These are phyloP conservation scores for Clarkia xantiana DNA, from an alignment of 345 rosid species.

Conservation along the genomic window DNA sequence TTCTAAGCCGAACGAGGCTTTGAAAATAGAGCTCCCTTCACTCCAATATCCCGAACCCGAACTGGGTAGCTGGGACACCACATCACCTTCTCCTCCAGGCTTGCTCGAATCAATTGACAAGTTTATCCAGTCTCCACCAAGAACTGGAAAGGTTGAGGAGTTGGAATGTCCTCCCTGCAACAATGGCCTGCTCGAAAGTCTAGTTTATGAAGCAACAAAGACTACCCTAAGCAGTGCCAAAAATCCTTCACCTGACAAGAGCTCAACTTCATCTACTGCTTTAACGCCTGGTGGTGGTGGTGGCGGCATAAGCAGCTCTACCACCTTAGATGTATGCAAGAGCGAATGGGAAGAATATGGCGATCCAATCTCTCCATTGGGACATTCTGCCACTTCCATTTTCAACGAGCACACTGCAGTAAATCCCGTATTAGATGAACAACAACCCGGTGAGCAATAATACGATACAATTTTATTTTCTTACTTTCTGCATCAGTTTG, in stretches of 20 bases:
- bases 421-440: conserved; percentile 53
- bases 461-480: too few relatives aligned
- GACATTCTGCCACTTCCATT: conserved; percentile 44
- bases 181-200: conserved; percentile 87
- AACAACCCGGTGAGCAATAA: conserved; percentile 15
- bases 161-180: conserved; percentile 48
- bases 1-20: conserved; percentile 68
- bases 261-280: conserved; percentile 40
- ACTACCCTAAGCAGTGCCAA: conserved; percentile 44
- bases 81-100: conserved; percentile 42
- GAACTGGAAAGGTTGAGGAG: conserved; percentile 28
- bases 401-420: conserved; percentile 43
- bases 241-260: conserved; percentile 52
- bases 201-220: conserved; percentile 78
- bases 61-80: conserved; percentile 55
- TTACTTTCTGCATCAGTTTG: too few relatives aligned
- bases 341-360: conserved; percentile 49
- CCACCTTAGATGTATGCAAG: conserved; percentile 31
- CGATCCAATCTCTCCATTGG: conserved; percentile 45
- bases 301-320: conserved; percentile 18
- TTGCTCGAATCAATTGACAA: conserved; percentile 59
- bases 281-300: conserved; percentile 34
- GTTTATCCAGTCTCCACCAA: conserved; percentile 73
- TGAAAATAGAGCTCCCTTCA: conserved; percentile 99
- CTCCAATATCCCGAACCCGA: conserved; percentile 89